A percentile compares a stretch with the other conserved stretches of the same genome.
Conservation (phyloP, 192 early-diverging fungal genomes). For the Mortierella hygrophila region DNA sequence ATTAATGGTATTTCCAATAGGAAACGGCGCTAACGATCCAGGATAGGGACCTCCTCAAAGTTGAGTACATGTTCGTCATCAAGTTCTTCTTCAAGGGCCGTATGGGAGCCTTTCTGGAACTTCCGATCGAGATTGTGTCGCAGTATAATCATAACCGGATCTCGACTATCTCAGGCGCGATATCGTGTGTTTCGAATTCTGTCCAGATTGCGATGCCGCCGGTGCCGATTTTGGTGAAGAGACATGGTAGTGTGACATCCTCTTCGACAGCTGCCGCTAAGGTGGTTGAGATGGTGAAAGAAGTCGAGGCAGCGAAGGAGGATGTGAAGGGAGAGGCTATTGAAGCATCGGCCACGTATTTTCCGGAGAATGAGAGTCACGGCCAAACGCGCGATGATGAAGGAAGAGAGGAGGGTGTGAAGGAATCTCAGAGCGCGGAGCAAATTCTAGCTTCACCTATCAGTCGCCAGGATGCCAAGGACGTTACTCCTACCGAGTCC, state of each 20-base stretch:
- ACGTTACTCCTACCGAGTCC: background rate
- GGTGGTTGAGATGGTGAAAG: too few relatives aligned
- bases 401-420: background rate
- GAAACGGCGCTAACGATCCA: slow-evolving; percentile 43
- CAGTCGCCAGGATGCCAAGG: background rate
- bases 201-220: slow-evolving; percentile 47
- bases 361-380: background rate
- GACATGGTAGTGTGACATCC: background rate
- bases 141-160: slow-evolving; percentile 54
- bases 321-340: background rate
- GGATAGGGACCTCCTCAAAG: slow-evolving; percentile 36
- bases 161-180: slow-evolving; percentile 52
- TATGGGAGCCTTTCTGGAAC: slow-evolving; percentile 44
- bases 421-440: background rate
- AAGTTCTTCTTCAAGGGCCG: slow-evolving; percentile 55
- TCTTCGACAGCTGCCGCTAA: background rate
- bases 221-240: slow-evolving; percentile 35
- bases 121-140: slow-evolving; percentile 50
- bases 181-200: slow-evolving; percentile 47
- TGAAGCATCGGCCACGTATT: background rate
- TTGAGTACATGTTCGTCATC: slow-evolving; percentile 53
- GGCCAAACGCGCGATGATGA: background rate
- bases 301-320: background rate
- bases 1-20: slow-evolving; percentile 11
- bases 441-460: background rate